phyloP scores from a whole-genome alignment of 805 yeast species.

The Isabelozyma pseudorhagii region DNA sequence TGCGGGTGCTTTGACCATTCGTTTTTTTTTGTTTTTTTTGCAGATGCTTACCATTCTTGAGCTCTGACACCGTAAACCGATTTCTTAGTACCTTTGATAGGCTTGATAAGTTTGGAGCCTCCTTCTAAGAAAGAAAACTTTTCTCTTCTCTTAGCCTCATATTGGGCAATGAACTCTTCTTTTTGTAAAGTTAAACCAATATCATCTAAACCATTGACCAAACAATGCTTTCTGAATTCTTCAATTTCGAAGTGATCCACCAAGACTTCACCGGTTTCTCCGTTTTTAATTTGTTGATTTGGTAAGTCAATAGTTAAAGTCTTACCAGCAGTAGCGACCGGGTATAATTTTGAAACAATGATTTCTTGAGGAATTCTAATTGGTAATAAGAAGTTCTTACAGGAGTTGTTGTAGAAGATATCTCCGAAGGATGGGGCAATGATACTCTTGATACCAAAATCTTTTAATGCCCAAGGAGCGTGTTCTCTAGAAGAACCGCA shows the following conservation, averaged over 20 bases:
- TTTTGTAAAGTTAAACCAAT: constrained; percentile 93
- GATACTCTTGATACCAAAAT: constrained; percentile 92
- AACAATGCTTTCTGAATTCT: constrained; percentile 89
- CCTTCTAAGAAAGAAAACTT: constrained; percentile 92
- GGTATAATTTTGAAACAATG: constrained; percentile 69
- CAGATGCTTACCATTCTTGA: constrained; percentile 61
- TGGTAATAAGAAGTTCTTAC: constrained; percentile 93
- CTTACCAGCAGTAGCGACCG: constrained; percentile 73
- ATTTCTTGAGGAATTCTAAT: constrained; percentile 82
- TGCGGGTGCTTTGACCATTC: not conserved
- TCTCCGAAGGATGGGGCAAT: constrained; percentile 99
- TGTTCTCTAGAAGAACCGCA: constrained; percentile 99
- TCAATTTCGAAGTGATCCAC: constrained; percentile 86
- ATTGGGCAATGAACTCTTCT: constrained; percentile 69
- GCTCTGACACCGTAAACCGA: constrained; percentile 62
- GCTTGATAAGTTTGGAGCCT: constrained; percentile 67
- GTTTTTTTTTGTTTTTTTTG: no score
- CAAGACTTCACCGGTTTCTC: constrained; percentile 57
- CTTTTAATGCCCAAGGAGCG: constrained; percentile 99
- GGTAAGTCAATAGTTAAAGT: constrained; percentile 80
- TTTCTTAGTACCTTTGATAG: constrained; percentile 67
- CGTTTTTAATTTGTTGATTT: constrained; percentile 74
- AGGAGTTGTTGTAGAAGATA: constrained; percentile 95
- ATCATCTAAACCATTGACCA: constrained; percentile 93
- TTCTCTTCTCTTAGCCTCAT: constrained; percentile 73